Conservation (phyloP, 2,329 filamentous ascomycete genomes). For the Fusarium metavorans region DNA sequence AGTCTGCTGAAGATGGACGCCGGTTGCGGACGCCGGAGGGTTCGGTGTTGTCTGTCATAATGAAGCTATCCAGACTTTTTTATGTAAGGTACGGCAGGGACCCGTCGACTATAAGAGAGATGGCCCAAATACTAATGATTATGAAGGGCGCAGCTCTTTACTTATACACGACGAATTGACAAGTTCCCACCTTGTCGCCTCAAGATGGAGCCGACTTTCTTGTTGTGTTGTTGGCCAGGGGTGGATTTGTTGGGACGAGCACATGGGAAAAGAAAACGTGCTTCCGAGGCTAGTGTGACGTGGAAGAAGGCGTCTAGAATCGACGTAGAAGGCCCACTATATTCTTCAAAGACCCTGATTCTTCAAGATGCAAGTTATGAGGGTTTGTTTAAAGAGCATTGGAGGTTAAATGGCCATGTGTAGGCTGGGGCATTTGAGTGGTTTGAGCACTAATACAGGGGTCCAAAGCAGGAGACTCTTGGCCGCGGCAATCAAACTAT, state of each 20-base stretch:
- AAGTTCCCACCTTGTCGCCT: conserved; percentile 31
- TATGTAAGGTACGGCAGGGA: background rate
- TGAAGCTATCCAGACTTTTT: conserved; percentile 34
- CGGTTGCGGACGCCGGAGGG: conserved; percentile 43
- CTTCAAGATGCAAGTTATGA: background rate
- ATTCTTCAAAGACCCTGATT: conserved; percentile 18
- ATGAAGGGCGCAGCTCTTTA: background rate
- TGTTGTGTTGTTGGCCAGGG: conserved; percentile 35
- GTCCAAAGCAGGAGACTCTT: background rate
- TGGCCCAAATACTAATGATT: background rate
- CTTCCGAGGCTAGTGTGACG: conserved; percentile 41
- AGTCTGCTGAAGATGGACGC: conserved; percentile 45
- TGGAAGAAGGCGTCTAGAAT: conserved; percentile 25
- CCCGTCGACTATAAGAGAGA: background rate
- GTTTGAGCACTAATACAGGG: conserved; percentile 31
- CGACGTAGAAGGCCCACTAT: conserved; percentile 35
- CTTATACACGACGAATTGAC: conserved; percentile 10
- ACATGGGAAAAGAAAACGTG: conserved; percentile 42
- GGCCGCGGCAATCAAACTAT: background rate
- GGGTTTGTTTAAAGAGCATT: conserved; percentile 5
- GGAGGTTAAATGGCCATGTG: background rate
- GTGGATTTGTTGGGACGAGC: conserved; percentile 48
- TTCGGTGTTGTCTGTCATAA: conserved; percentile 20
- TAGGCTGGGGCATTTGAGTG: conserved; percentile 10
- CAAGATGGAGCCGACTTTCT: conserved; percentile 22